These are phyloP conservation scores for Hyphopichia burtonii DNA, from an alignment of 1,139 yeast species.

Conservation along the genomic window DNA sequence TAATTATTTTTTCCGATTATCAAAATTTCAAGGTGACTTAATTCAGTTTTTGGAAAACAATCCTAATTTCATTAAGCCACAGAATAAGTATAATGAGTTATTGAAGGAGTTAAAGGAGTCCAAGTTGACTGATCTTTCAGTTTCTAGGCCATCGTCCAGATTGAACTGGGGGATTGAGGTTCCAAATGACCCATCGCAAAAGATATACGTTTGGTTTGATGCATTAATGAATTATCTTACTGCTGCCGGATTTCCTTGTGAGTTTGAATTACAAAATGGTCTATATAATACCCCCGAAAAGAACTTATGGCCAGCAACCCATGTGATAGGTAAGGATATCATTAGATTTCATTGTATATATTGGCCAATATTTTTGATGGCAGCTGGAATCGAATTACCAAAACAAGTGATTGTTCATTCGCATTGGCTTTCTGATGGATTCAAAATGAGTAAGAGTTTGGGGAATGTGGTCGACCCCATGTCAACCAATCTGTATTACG, in stretches of 20 bases:
- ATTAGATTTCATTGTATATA: constrained; percentile 83
- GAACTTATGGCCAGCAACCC: constrained; percentile 63
- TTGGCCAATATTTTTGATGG: constrained; percentile 93
- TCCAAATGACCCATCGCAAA: constrained; percentile 76
- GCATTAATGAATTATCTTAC: constrained; percentile 87
- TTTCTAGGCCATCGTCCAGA: constrained; percentile 79
- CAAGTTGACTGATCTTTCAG: constrained; percentile 64
- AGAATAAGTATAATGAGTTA: constrained; percentile 52
- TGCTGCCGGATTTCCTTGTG: constrained; percentile 60
- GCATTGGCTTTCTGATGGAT: constrained; percentile 90
- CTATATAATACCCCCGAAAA: constrained; percentile 10
- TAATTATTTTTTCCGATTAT: constrained; percentile 81
- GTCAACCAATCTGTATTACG: constrained; percentile 57
- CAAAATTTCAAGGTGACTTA: constrained; percentile 56
- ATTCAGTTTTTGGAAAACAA: constrained; percentile 47
- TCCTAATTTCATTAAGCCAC: constrained; percentile 66
- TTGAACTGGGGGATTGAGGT: constrained; percentile 90
- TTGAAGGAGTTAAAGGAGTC: constrained; percentile 54
- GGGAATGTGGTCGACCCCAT: constrained; percentile 97
- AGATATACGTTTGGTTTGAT: constrained; percentile 95
- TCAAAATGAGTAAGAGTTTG: constrained; percentile 88
- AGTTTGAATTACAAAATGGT: constrained; percentile 9
- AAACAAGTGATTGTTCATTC: constrained; percentile 81
- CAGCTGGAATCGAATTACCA: constrained; percentile 73
- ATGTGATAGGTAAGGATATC: constrained; percentile 90